Evolutionary conservation across 2,329 filamentous ascomycete genomes (phyloP), one percentile per base, ranked within the genome.

Genomic region (Westerdykella ornata): DNA sequence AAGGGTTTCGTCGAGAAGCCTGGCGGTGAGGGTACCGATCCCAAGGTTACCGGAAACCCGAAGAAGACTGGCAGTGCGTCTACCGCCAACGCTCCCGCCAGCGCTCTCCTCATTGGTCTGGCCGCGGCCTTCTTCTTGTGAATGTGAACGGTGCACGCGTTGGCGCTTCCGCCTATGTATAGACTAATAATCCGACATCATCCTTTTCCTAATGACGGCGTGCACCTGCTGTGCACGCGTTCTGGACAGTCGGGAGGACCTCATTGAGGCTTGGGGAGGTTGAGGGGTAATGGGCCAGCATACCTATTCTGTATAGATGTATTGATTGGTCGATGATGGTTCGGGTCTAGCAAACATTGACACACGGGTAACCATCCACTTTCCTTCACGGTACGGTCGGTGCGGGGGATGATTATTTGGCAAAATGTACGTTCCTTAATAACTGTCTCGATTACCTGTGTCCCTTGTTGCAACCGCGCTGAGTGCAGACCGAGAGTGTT

Each of bases 81-180:
- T 42, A 53, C 60, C 30, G 47, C 72, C 26, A 66, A 68, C 49
- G 62, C 72, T 28, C 62, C 65, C 39, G 52, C 51, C 42, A 65
- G 65, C 41, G 66, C 66, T 46, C 66, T 71, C 50, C 52, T 73
- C 37, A 63, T 69, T 40, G 71, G 70, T 59, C 63, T 73, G 45
- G 59, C 71, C 38, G 70, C 71, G 43, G 69, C 70, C 54, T 60
- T 73, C 53, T 66, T 74, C 49, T 60, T 73, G 45, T 73, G 68
- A 17, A 33, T 7, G 3, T 17, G 30, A 69, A 62, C 44, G 47
- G 53, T 44, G 55, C 46, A 53, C 42, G 60, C 54, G 54, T 56
- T 60, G 62, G 63, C 62, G 60, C 65, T 64, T 58, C 49, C 47
- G 54, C 46, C 45, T 50, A 62, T 63, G 60, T 61, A 60, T 65